Evolutionary conservation across 768 basidiomycete genomes (phyloP), one percentile per base, ranked within the genome.

Genomic region (Cyclocybe cylindracea): DNA sequence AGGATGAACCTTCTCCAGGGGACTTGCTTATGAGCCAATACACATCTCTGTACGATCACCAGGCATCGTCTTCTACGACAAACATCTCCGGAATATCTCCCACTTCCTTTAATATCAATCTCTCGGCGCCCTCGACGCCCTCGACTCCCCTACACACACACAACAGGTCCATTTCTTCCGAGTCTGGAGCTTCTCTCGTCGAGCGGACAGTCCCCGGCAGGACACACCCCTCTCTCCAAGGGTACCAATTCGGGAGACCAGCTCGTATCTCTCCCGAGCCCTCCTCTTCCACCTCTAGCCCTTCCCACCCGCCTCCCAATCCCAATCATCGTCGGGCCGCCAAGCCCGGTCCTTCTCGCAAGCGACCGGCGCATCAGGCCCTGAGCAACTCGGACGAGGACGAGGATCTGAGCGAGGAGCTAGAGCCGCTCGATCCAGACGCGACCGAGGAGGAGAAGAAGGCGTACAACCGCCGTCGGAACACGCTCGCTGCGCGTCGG

Each of bases 401-500:
- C 19, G 77, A 79, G 40, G 74, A 76, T 46, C 70, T 75, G 18
- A 70, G 66, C 14, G 76, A 78, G 10, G 71, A 76, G 18, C 64
- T 77, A 16, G 71, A 73, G 34, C 68, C 73, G 16, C 66, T 65
- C 2, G 66, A 68, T 10, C 62, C 69, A 10, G 74, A 80, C 10
- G 72, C 78, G 0, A 69, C 77, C 2, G 76, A 79, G 59, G 72
- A 83, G 60, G 82, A 87, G 63, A 85, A 85, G 58, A 89, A 89
- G 56, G 86, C 84, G 60, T 79, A 78, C 39, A 94, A 93, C 74
- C 82, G 93, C 31, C 78, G 85, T 7, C 84, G 86, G 70, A 96
- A 96, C 59, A 94, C 93, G 2, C 69, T 93, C 4, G 92, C 93
- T 0, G 94, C 94, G 5, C 82, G 93, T 2, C 80, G 87, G 31